Conservation (phyloP, 1,284 basidiomycete species). For the Rugosomyces carneus region DNA sequence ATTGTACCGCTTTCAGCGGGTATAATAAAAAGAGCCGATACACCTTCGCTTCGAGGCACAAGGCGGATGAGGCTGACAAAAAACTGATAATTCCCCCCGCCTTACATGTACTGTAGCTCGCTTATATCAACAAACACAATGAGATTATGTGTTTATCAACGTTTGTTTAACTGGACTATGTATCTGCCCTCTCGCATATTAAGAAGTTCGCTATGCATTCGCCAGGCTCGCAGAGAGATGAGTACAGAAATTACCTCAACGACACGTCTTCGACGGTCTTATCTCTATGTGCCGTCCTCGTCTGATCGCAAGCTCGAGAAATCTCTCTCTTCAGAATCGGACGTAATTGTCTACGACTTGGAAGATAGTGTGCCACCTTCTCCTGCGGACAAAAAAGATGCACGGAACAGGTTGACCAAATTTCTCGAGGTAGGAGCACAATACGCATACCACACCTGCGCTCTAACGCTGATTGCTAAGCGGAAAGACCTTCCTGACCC, state of each 20-base stretch:
- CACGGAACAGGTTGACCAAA: slow-evolving; percentile 49
- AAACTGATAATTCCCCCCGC: too few species aligned
- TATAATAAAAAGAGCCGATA: neutral
- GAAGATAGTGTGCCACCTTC: slow-evolving; percentile 77
- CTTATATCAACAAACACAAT: too few species aligned
- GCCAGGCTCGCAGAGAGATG: neutral
- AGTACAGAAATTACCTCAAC: neutral
- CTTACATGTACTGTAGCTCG: too few species aligned
- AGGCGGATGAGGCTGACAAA: too few species aligned
- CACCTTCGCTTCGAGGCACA: neutral
- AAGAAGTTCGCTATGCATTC: neutral
- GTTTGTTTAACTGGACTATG: too few species aligned
- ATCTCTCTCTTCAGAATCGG: slow-evolving; percentile 57
- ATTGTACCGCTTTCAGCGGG: too few species aligned
- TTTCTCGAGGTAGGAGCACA: slow-evolving; percentile 49
- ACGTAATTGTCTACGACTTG: slow-evolving; percentile 80
- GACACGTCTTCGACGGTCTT: slow-evolving; percentile 43
- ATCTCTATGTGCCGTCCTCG: slow-evolving; percentile 72
- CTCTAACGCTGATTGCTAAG: slow-evolving; percentile 9
- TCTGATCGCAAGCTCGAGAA: slow-evolving; percentile 79
- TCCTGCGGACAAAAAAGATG: slow-evolving; percentile 51
- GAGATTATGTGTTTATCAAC: too few species aligned
- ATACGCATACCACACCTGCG: neutral
- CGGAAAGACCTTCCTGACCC: slow-evolving; percentile 34
- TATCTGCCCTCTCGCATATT: neutral